Evolutionary conservation across 441 rosid genomes (phyloP), one percentile per base, ranked within the genome.

Genomic region (Gossypium schwendimanii): DNA sequence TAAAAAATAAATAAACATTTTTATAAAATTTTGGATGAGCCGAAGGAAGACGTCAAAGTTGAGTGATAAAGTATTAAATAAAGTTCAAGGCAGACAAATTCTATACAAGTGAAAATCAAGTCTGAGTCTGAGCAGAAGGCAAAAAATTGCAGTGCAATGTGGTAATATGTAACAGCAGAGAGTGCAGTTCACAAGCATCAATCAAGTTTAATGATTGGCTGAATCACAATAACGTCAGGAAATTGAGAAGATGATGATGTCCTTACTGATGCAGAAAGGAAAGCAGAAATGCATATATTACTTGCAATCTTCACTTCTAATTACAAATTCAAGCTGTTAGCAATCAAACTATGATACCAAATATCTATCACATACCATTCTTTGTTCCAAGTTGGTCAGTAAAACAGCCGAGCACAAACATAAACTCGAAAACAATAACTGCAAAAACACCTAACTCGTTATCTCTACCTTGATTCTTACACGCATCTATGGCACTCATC

Each of bases 291-390:
- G 75, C 70, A 62, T 69, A 75, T 68, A 77, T 72, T 73, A 74
- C 77, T 47, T 41, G 73, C 75, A 73, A 71, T 63, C 80, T 71
- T 79, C 73, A 64, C 28, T 77, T 76, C 74, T 86, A 82, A 87
- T 78, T 84, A 78, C 87, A 82, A 84, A 85, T 78, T 80, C 80
- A 82, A 78, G 78, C 79, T 63, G 89, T 89, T 84, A 86, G 87
- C 80, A 80, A 83, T 74, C 85, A 78, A 75, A 79, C 84, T 80
- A 68, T 55, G 60, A 55, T 71, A 77, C 73, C 84, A 82, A 77
- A 74, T 67, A 58, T 76, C 83, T 72, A 84, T 81, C 81, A 71
- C 79, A 77, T 23, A 20, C 11, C 59, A 54, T 54, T 52, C 60
- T 24, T 76, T 75, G 78, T 72, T 71, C 65, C 70, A 73, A 15